phyloP scores from a whole-genome alignment of 139 green algal species.

The Coccomyxa sp. region DNA sequence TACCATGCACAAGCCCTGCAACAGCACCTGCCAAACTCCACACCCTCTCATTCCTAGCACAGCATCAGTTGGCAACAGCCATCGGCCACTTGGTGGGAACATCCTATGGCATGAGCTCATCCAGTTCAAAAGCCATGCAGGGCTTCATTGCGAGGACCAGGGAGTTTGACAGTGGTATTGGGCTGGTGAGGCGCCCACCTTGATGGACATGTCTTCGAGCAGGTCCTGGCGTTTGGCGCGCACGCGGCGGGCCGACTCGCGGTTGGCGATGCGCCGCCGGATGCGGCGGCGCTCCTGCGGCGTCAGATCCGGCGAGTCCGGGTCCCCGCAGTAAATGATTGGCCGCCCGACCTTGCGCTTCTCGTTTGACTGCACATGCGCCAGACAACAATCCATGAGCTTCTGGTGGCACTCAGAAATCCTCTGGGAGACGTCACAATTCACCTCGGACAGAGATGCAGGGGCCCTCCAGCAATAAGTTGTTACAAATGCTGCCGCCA shows the following conservation, averaged over 20 bases:
- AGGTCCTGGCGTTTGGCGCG: conserved; percentile 23
- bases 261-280: conserved; percentile 38
- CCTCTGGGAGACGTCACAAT: background rate
- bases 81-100: background rate
- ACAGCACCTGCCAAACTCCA: background rate
- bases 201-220: conserved; percentile 32
- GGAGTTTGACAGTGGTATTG: background rate
- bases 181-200: background rate
- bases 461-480: background rate
- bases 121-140: background rate
- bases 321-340: conserved; percentile 23
- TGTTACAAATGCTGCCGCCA: background rate
- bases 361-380: conserved; percentile 12
- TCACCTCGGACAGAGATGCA: background rate
- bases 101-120: background rate
- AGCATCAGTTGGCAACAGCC: background rate
- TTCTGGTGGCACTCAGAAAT: background rate
- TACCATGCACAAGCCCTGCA: background rate
- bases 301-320: conserved; percentile 24
- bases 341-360: conserved; percentile 31
- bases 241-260: conserved; percentile 36
- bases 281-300: conserved; percentile 26
- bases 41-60: background rate
- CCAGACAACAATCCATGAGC: background rate
- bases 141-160: background rate